A percentile compares a stretch with the other conserved stretches of the same genome.
Evolutionary conservation across 2,329 filamentous ascomycete species (phyloP).

Genomic region (Geosmithia morbida): DNA sequence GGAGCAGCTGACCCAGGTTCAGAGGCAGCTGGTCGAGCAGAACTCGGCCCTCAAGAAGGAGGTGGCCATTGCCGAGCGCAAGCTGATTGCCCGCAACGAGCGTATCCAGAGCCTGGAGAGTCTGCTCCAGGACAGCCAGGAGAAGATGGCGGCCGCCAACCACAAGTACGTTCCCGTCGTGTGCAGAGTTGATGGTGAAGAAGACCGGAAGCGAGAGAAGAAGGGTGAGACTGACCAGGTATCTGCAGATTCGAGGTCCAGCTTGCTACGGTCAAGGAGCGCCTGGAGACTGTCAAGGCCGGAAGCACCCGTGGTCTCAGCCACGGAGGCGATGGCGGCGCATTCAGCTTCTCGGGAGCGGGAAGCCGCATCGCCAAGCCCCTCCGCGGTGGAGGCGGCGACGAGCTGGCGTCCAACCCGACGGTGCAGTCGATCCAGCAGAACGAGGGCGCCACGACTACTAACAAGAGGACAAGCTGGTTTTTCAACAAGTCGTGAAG

Average conservation of each 20-base stretch:
- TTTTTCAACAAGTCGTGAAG: constrained; percentile 51
- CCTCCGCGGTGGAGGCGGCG: constrained; percentile 43
- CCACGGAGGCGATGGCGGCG: constrained; percentile 39
- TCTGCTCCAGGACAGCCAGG: constrained; percentile 89
- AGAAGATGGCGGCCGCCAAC: constrained; percentile 94
- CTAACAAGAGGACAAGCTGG: constrained; percentile 57
- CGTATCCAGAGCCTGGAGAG: constrained; percentile 88
- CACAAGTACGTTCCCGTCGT: constrained; percentile 58
- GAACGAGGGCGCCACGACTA: constrained; percentile 28
- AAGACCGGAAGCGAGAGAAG: background rate
- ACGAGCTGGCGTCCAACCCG: constrained; percentile 31
- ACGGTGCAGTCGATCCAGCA: constrained; percentile 45
- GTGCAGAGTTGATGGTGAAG: background rate
- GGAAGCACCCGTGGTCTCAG: constrained; percentile 77
- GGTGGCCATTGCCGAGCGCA: constrained; percentile 94
- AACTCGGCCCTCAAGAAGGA: constrained; percentile 97
- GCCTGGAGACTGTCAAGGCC: constrained; percentile 86
- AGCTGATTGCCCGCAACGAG: constrained; percentile 92
- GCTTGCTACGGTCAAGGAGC: constrained; percentile 93
- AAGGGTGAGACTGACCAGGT: constrained; percentile 11
- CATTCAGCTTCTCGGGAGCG: constrained; percentile 55
- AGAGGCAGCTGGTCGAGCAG: constrained; percentile 94
- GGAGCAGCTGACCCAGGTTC: constrained; percentile 93
- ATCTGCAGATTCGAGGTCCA: constrained; percentile 78
- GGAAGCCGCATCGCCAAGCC: constrained; percentile 58